A percentile compares a stretch with the other conserved stretches of the same genome.
Evolutionary conservation across 495 filamentous ascomycete genomes (phyloP).

Genomic region (Xylaria palmicola): DNA sequence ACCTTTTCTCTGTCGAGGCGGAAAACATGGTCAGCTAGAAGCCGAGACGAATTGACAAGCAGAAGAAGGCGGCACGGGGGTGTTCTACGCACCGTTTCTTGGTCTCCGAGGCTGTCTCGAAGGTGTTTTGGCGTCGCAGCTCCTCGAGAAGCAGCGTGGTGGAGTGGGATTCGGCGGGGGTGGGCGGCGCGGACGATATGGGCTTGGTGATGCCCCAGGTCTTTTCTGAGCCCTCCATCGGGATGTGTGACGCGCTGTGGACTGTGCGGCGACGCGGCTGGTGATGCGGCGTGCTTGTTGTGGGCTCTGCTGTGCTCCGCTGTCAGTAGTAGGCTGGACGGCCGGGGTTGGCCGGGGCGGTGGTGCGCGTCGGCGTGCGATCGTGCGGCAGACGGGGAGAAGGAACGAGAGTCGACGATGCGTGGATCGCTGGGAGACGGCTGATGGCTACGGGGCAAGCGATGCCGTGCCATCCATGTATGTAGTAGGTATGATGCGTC

Average conservation of each 20-base stretch:
- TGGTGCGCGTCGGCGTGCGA: not conserved
- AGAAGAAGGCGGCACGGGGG: not conserved
- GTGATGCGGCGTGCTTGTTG: not conserved
- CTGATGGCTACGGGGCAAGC: not conserved
- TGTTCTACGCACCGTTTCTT: conserved; percentile 61
- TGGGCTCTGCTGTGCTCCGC: not conserved
- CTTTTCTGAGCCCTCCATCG: conserved; percentile 33
- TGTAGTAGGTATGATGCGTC: too few relatives aligned
- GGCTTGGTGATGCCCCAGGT: conserved; percentile 80
- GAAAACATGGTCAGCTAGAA: not conserved
- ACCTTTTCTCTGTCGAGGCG: conserved; percentile 40
- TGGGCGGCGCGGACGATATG: conserved; percentile 74
- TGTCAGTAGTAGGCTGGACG: not conserved
- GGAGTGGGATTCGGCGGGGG: conserved; percentile 66
- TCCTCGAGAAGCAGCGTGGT: conserved; percentile 79
- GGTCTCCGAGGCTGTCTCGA: conserved; percentile 77
- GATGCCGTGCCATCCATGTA: not conserved
- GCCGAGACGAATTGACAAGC: conserved; percentile 11
- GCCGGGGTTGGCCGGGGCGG: not conserved
- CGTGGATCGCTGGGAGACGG: not conserved
- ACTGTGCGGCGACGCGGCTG: too few relatives aligned
- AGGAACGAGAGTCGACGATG: not conserved
- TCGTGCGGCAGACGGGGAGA: not conserved
- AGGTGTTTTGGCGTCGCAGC: conserved; percentile 84
- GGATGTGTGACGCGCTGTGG: not conserved